Evolutionary conservation across 805 yeast genomes (phyloP), one percentile per base, ranked within the genome.

Genomic region (Barnettozyma sp.): DNA sequence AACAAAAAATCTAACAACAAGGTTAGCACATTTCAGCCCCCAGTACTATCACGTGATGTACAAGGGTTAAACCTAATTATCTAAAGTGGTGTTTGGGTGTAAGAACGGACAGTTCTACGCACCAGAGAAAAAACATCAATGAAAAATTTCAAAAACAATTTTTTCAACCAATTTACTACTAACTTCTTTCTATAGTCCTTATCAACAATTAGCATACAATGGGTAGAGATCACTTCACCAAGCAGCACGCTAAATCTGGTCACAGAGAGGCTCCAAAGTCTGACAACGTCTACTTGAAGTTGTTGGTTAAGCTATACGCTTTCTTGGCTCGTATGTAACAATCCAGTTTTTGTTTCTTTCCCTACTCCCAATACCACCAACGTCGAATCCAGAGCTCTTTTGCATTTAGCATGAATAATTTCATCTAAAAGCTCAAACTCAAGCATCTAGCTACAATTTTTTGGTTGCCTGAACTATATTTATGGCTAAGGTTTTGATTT

Each of bases 211-310:
- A n/a, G n/a, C n/a, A n/a, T n/a, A 70, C 59, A 63, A 88, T 88
- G 97, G 97, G 96, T 81, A 85, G 81, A 74, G 97, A 92, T 77
- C 95, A 85, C 77, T 76, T 82, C 72, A 68, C 78, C 68, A 92
- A 90, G 73, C 97, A 86, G 75, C 99, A 92, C 82, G 78, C 76
- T 66, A 85, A 87, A 74, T 73, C 81, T 58, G 81, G 94, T 72
- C 95, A 86, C 86, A 87, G 99, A 76, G 73, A 82, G 67, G 97
- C 97, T 72, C 99, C 98, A 76, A 86, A 86, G 79, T 90, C 97
- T 56, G 95, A 92, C 76, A 92, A 92, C 69, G 96, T 88, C 74
- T 92, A 92, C 96, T 78, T 92, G 75, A 83, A 82, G 73, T 73
- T 92, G 67, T 82, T 92, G 73, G 97, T 90, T 70, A 90, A 90